These are phyloP conservation scores for Mycena sp. DNA, from an alignment of 1,284 basidiomycete genomes.

Conservation along the genomic window DNA sequence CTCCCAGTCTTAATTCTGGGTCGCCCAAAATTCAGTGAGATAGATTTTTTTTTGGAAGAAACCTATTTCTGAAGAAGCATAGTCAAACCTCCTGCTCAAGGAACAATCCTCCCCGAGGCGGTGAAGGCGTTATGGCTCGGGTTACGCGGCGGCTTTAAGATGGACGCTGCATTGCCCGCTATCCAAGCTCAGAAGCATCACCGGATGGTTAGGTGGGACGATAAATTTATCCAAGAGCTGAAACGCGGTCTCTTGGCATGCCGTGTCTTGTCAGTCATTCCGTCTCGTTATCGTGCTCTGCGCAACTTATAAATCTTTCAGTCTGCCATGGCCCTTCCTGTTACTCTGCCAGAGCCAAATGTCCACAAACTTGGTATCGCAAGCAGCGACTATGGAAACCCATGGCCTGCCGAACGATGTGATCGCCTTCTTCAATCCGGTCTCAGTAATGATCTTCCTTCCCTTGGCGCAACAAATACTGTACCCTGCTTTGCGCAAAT, in stretches of 20 bases:
- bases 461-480: slow-evolving; percentile 11
- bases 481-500: slow-evolving; percentile 15
- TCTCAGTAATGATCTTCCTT: slow-evolving; percentile 15
- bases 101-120: slow-evolving; percentile 18
- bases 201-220: slow-evolving; percentile 14
- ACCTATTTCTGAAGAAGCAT: neutral
- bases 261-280: slow-evolving; percentile 16
- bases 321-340: slow-evolving; percentile 17
- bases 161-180: slow-evolving; percentile 18
- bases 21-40: neutral
- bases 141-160: slow-evolving; percentile 16
- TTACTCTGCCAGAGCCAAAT: slow-evolving; percentile 23
- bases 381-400: slow-evolving; percentile 20
- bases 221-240: slow-evolving; percentile 13
- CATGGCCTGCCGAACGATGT: slow-evolving; percentile 24
- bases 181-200: slow-evolving; percentile 1
- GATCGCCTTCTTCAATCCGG: slow-evolving; percentile 9
- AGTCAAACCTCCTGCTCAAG: slow-evolving; percentile 10
- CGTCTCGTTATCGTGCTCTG: neutral
- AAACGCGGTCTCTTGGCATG: slow-evolving; percentile 23
- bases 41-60: neutral
- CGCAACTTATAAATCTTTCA: neutral
- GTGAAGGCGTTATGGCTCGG: slow-evolving; percentile 19
- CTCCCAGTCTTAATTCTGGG: slow-evolving; percentile 8
- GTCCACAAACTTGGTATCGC: slow-evolving; percentile 14